Evolutionary conservation across 495 filamentous ascomycete genomes (phyloP).

Genomic region (Penicillium mononematosum): DNA sequence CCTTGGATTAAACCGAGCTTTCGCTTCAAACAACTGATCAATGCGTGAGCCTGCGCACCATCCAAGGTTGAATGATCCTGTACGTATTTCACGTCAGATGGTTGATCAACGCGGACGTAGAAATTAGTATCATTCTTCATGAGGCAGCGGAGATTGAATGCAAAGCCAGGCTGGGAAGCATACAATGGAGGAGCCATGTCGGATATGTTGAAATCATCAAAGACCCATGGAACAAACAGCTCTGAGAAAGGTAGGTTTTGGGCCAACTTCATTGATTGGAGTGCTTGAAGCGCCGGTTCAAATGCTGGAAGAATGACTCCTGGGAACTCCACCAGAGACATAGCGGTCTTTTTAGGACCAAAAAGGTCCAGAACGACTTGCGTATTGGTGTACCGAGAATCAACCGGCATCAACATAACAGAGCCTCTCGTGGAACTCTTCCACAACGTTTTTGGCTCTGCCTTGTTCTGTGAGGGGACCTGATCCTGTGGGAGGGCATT

Average conservation of each 20-base stretch:
- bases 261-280: conserved; percentile 56
- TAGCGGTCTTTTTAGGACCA: not conserved
- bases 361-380: not conserved
- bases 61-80: conserved; percentile 53
- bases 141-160: conserved; percentile 52
- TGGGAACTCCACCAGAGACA: conserved; percentile 66
- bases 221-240: conserved; percentile 4
- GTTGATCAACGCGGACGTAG: conserved; percentile 34
- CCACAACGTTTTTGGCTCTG: not conserved
- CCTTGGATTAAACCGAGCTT: conserved; percentile 70
- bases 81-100: conserved; percentile 42
- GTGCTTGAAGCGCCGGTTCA: conserved; percentile 59
- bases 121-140: conserved; percentile 31
- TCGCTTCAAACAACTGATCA: conserved; percentile 55
- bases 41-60: conserved; percentile 54
- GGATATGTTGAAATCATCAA: not conserved
- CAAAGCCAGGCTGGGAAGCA: conserved; percentile 47
- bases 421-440: conserved; percentile 1
- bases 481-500: not conserved
- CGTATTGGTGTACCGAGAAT: not conserved
- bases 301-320: conserved; percentile 67
- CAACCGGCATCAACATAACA: conserved; percentile 1
- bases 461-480: not conserved
- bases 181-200: conserved; percentile 54
- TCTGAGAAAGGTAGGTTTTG: conserved; percentile 7